phyloP scores from a whole-genome alignment of 768 basidiomycete species.

The Clitopilus passeckerianus region DNA sequence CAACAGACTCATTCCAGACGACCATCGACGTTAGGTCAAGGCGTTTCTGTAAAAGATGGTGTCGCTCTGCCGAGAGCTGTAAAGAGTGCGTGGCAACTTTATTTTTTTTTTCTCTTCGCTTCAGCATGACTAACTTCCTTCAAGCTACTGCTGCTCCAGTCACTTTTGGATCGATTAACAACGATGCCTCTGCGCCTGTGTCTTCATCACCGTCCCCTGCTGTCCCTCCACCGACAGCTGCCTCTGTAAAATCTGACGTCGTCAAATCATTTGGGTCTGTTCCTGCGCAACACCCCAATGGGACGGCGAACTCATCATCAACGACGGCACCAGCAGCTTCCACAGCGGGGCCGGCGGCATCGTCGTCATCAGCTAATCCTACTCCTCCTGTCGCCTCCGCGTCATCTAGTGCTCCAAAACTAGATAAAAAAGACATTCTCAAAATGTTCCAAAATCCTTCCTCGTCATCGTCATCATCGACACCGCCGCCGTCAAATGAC shows the following conservation, averaged over 20 bases:
- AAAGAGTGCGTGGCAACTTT: slow-evolving; percentile 40
- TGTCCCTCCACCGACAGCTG: slow-evolving; percentile 28
- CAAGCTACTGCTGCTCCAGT: slow-evolving; percentile 52
- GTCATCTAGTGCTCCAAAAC: slow-evolving; percentile 17
- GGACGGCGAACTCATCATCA: slow-evolving; percentile 45
- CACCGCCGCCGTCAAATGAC: neutral
- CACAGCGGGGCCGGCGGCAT: slow-evolving; percentile 30
- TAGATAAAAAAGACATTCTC: slow-evolving; percentile 46
- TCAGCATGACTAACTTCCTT: slow-evolving; percentile 5
- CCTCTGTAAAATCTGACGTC: slow-evolving; percentile 60
- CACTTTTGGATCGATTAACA: slow-evolving; percentile 82
- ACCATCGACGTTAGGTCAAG: slow-evolving; percentile 68
- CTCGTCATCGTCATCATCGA: slow-evolving; percentile 27
- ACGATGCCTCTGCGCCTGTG: slow-evolving; percentile 71
- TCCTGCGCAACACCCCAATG: slow-evolving; percentile 61
- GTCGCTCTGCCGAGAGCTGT: slow-evolving; percentile 66
- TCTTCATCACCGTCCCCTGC: slow-evolving; percentile 70
- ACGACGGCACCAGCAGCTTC: slow-evolving; percentile 21
- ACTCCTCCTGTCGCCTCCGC: slow-evolving; percentile 21
- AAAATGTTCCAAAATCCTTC: slow-evolving; percentile 59
- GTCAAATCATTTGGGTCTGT: slow-evolving; percentile 85
- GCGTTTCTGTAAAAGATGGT: slow-evolving; percentile 74
- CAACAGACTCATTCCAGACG: slow-evolving; percentile 69
- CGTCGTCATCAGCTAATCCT: slow-evolving; percentile 26
- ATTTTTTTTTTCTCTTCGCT: slow-evolving; percentile 6